phyloP scores from a whole-genome alignment of 495 filamentous ascomycete genomes.

The Penicillium malachiteum region DNA sequence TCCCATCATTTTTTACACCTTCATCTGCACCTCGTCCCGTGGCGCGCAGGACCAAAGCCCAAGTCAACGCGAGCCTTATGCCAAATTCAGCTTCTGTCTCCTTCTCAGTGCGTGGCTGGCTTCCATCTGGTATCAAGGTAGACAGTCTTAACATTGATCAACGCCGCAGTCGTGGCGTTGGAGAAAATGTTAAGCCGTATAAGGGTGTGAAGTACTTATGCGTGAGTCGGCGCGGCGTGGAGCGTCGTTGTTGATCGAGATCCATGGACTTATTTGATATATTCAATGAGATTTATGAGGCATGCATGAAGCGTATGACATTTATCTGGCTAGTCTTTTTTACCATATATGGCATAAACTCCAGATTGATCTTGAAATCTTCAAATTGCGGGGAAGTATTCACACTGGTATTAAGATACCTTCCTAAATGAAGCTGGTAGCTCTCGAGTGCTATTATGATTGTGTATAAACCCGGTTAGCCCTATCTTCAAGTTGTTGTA shows the following conservation, averaged over 20 bases:
- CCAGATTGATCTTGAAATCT: no score
- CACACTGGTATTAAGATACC: no score
- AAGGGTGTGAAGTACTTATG: slow-evolving; percentile 98
- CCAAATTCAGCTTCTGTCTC: slow-evolving; percentile 82
- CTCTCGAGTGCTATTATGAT: no score
- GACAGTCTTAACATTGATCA: slow-evolving; percentile 83
- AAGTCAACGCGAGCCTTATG: slow-evolving; percentile 83
- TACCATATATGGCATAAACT: not conserved
- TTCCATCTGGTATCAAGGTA: slow-evolving; percentile 90
- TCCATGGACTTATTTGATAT: not conserved
- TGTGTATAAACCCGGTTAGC: no score
- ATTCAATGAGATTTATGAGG: slow-evolving; percentile 1
- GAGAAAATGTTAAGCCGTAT: slow-evolving; percentile 87
- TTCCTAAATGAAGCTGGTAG: no score
- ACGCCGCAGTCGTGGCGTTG: slow-evolving; percentile 82
- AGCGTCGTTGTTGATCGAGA: slow-evolving; percentile 47
- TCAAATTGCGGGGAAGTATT: no score
- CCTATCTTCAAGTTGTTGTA: no score
- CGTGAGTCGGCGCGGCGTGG: slow-evolving; percentile 81
- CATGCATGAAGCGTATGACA: slow-evolving; percentile 4
- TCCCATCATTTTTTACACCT: slow-evolving; percentile 27
- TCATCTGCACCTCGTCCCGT: slow-evolving; percentile 32
- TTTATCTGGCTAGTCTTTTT: not conserved
- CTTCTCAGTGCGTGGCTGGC: slow-evolving; percentile 92
- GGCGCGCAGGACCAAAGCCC: slow-evolving; percentile 48